A percentile compares a stretch with the other conserved stretches of the same genome.
These are phyloP conservation scores for Protomyces macrosporus DNA, from an alignment of 1,139 yeast genomes.

Conservation along the genomic window DNA sequence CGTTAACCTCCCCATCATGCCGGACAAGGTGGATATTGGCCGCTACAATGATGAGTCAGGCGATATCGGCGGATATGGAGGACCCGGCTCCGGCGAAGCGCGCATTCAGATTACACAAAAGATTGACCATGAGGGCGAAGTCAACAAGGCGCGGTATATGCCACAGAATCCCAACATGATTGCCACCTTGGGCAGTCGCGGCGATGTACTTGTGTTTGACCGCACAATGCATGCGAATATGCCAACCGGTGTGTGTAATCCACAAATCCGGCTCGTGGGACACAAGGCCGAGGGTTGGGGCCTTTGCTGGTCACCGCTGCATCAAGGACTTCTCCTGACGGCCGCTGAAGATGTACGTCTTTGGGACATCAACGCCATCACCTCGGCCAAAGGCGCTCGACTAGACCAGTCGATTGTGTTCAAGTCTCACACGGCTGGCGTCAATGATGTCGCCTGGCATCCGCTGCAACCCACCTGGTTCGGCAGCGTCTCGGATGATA, in stretches of 20 bases:
- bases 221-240: conserved; percentile 44
- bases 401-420: conserved; percentile 25
- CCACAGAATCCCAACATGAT: conserved; percentile 64
- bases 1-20: conserved; percentile 55
- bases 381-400: conserved; percentile 24
- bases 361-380: conserved; percentile 53
- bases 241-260: conserved; percentile 39
- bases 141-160: conserved; percentile 77
- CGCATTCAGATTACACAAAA: conserved; percentile 52
- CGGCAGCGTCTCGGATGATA: conserved; percentile 72
- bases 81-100: conserved; percentile 35
- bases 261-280: conserved; percentile 47
- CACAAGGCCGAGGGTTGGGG: conserved; percentile 68
- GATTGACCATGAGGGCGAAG: conserved; percentile 51
- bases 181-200: conserved; percentile 74
- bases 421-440: conserved; percentile 36
- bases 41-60: conserved; percentile 39
- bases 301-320: conserved; percentile 54
- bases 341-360: conserved; percentile 69
- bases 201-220: conserved; percentile 66
- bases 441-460: conserved; percentile 49
- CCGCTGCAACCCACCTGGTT: conserved; percentile 47
- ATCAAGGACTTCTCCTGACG: conserved; percentile 49
- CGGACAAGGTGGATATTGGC: conserved; percentile 36
- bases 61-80: conserved; percentile 35